Base-by-base conservation (phyloP, 495 filamentous ascomycete genomes). In the Neurospora sp. region DNA sequence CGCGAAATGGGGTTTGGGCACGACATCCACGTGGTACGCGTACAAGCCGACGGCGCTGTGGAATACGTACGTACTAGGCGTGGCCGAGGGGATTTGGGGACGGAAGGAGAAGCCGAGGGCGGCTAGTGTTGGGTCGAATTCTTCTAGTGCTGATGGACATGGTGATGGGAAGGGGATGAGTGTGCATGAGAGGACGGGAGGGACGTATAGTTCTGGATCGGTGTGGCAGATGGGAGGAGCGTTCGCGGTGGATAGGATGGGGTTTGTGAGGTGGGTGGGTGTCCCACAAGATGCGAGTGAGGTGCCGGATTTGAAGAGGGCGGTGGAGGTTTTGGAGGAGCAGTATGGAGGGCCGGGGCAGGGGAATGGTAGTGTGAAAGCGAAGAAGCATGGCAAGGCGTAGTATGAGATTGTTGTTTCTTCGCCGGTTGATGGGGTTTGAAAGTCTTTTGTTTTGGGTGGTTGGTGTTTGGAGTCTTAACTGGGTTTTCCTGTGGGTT, bases 171-270 rank as follows among this genome's bases (percentile, higher is more conserved):
- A 65, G 4, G 53, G 27, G 27, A 65, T 65, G 53, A 65, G 27
- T 65, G 53, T 65, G 53, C 53, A 65, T 18, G 53, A 65, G 53
- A 65, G 53, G 53, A 65, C 53, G 53, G 53, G 53, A 3, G 53
- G 53, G 6, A 65, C 53, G 22, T 65, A 65, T 14, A 31, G 27
- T 18, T 65, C 53, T 7, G 53, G 53, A 16, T 86, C 73, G 68
- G 75, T 86, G 41, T 90, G 88, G 88, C 88, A 90, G 81, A 87
- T 80, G 37, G 76, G 82, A 47, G 89, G 88, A 39, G 84, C 83
- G 59, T 91, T 86, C 78, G 86, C 84, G 6, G 78, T 90, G 14
- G 86, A 89, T 76, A 73, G 75, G 38, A 75, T 81, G 1, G 87
- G 88, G 4, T 72, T 81, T 22, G 82, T 90, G 4, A 78, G 76